These are phyloP conservation scores for Arabidopsis suecica DNA, from an alignment of 345 rosid genomes.

Conservation along the genomic window DNA sequence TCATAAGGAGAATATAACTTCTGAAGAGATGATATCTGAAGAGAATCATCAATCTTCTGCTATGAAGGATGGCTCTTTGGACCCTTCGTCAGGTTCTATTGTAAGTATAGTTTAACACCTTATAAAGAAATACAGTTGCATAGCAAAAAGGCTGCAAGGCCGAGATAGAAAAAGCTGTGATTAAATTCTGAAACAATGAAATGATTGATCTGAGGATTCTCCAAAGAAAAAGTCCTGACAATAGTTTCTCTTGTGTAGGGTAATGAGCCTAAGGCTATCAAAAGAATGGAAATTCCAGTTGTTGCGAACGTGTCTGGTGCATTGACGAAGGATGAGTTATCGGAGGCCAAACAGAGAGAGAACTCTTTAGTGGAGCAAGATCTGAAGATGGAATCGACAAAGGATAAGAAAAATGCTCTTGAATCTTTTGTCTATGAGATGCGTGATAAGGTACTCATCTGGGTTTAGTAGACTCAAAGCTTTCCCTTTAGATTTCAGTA, in stretches of 20 bases:
- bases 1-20: conserved; percentile 42
- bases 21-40: conserved; percentile 48
- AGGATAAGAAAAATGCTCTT: conserved; percentile 74
- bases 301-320: conserved; percentile 57
- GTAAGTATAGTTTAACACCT: conserved; percentile 47
- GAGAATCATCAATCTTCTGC: conserved; percentile 47
- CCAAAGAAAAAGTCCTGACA: conserved; percentile 27
- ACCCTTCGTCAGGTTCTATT: conserved; percentile 38
- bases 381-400: conserved; percentile 70
- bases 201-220: conserved; percentile 15
- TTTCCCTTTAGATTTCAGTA: background rate
- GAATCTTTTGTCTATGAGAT: conserved; percentile 84
- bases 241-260: conserved; percentile 49
- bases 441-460: conserved; percentile 72
- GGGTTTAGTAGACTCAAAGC: background rate
- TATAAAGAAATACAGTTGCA: conserved; percentile 10
- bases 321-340: conserved; percentile 60
- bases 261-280: conserved; percentile 46
- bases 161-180: conserved; percentile 1
- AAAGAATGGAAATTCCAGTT: conserved; percentile 63
- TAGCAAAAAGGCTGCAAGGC: background rate
- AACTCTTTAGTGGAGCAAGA: conserved; percentile 63
- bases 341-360: conserved; percentile 65
- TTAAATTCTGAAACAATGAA: background rate
- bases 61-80: conserved; percentile 38